Conservation (phyloP, 2,329 filamentous ascomycete genomes). For the Capronia epimyces region DNA sequence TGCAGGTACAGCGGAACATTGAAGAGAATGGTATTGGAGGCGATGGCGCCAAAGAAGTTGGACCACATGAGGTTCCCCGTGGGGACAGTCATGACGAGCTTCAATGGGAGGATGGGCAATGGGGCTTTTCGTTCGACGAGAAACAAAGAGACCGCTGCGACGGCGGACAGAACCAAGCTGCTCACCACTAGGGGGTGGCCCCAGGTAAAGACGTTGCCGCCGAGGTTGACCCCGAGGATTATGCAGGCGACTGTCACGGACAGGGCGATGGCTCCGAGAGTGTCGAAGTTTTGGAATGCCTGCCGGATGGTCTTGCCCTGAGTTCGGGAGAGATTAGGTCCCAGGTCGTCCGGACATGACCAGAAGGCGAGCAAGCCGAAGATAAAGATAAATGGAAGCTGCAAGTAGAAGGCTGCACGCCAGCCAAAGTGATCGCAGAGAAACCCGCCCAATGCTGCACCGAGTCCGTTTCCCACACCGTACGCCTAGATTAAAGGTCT, state of each 20-base stretch:
- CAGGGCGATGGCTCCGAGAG: conserved; percentile 50
- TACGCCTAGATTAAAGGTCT: conserved; percentile 7
- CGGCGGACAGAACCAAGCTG: conserved; percentile 46
- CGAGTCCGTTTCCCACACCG: conserved; percentile 37
- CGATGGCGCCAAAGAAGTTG: conserved; percentile 48
- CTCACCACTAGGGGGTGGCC: conserved; percentile 54
- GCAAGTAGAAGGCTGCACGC: conserved; percentile 65
- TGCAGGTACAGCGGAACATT: conserved; percentile 68
- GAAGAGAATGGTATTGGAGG: conserved; percentile 52
- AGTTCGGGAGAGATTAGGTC: conserved; percentile 42
- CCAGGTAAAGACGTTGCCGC: conserved; percentile 61
- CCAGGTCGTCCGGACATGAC: conserved; percentile 43
- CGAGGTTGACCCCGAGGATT: conserved; percentile 57
- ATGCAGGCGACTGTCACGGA: conserved; percentile 50
- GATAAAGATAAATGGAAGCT: conserved; percentile 50
- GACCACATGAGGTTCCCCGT: conserved; percentile 55
- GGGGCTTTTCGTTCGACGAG: conserved; percentile 48
- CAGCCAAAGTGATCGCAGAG: conserved; percentile 67
- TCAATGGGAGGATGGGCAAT: conserved; percentile 57
- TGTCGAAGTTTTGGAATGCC: conserved; percentile 54
- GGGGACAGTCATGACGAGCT: conserved; percentile 48
- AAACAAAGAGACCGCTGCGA: conserved; percentile 50
- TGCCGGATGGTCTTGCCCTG: conserved; percentile 43
- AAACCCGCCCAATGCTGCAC: conserved; percentile 64
- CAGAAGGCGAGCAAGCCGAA: conserved; percentile 43